Evolutionary conservation across 495 filamentous ascomycete species (phyloP).

Genomic region (Rostrohypoxylon terebratum): DNA sequence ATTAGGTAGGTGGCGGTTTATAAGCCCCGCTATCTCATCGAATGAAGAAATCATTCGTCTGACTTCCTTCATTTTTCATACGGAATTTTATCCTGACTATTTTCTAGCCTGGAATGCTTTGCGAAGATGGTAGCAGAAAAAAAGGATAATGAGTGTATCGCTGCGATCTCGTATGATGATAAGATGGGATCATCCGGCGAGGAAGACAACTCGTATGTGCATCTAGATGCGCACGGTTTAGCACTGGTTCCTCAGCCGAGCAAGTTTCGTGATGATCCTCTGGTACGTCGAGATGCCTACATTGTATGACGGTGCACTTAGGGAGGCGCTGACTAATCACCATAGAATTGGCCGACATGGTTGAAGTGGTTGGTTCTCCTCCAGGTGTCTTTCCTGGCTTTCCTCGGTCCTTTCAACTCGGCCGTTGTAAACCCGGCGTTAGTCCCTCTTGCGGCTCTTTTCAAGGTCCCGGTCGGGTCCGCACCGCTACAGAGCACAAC

Average conservation of each 20-base stretch:
- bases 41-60: background rate
- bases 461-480: background rate
- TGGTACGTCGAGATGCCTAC: background rate
- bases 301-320: background rate
- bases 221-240: background rate
- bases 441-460: background rate
- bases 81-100: background rate
- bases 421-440: background rate
- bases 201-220: background rate
- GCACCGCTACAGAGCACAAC: background rate
- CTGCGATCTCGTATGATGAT: background rate
- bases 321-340: background rate
- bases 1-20: background rate
- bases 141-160: background rate
- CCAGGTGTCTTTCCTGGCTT: background rate
- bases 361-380: background rate
- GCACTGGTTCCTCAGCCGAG: background rate
- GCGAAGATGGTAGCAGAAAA: background rate
- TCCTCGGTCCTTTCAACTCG: conserved; percentile 1
- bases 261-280: background rate
- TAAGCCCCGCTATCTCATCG: background rate
- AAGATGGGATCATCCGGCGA: background rate
- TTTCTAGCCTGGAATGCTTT: background rate
- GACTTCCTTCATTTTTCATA: background rate
- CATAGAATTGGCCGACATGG: background rate